Conservation (phyloP, 2,329 filamentous ascomycete species). For the Ophiostoma triangulosporum region DNA sequence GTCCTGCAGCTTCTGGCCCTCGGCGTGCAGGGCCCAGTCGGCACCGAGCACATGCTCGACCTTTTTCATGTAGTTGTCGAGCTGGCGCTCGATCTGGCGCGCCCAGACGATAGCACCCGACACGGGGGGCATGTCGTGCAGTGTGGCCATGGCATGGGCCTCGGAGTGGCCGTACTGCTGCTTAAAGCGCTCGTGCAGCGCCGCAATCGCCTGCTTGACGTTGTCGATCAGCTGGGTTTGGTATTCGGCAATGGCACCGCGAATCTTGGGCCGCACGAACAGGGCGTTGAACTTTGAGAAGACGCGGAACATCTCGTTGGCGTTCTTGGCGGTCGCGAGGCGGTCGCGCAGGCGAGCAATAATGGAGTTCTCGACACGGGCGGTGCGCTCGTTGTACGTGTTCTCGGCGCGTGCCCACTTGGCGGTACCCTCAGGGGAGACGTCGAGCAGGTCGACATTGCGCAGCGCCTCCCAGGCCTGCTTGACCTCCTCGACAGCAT, state of each 20-base stretch:
- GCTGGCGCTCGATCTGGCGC: slow-evolving; percentile 87
- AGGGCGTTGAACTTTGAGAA: slow-evolving; percentile 99
- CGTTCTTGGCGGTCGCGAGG: slow-evolving; percentile 87
- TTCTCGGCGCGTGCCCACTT: slow-evolving; percentile 90
- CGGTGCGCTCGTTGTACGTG: slow-evolving; percentile 93
- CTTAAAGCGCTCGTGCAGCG: slow-evolving; percentile 92
- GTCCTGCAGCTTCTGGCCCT: slow-evolving; percentile 83
- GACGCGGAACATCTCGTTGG: slow-evolving; percentile 99
- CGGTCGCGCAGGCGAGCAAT: slow-evolving; percentile 88
- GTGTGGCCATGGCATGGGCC: slow-evolving; percentile 93
- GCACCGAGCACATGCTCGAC: slow-evolving; percentile 95
- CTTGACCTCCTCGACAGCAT: slow-evolving; percentile 90
- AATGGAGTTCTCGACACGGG: slow-evolving; percentile 95
- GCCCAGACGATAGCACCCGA: slow-evolving; percentile 97
- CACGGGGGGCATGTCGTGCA: slow-evolving; percentile 88
- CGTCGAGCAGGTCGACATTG: slow-evolving; percentile 89
- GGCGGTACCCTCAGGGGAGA: slow-evolving; percentile 77
- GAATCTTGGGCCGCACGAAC: slow-evolving; percentile 97
- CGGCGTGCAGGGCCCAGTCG: slow-evolving; percentile 87
- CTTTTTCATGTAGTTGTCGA: slow-evolving; percentile 95
- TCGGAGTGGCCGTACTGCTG: slow-evolving; percentile 98
- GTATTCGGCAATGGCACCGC: slow-evolving; percentile 93
- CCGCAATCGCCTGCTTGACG: slow-evolving; percentile 89
- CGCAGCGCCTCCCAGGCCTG: slow-evolving; percentile 90
- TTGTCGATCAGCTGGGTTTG: slow-evolving; percentile 97